These are phyloP conservation scores for Zelopaecilomyces penicillatus DNA, from an alignment of 2,329 filamentous ascomycete genomes.

Conservation along the genomic window DNA sequence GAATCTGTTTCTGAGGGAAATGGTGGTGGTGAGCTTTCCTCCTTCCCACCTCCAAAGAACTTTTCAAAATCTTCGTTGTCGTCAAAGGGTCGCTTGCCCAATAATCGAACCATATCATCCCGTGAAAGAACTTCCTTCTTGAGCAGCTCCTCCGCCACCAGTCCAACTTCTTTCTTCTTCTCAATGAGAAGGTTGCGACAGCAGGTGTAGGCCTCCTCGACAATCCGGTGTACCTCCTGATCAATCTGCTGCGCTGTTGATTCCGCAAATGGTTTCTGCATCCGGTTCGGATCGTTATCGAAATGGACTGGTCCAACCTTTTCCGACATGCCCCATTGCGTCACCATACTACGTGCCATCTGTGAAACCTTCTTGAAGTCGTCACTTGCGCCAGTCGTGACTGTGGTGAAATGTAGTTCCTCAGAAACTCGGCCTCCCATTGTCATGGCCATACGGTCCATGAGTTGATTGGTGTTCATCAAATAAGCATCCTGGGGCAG, in stretches of 20 bases:
- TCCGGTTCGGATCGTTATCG: constrained; percentile 69
- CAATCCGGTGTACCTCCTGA: constrained; percentile 79
- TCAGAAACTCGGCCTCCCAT: constrained; percentile 91
- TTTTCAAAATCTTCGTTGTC: constrained; percentile 84
- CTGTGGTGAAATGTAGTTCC: constrained; percentile 92
- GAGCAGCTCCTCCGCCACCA: constrained; percentile 88
- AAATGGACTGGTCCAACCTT: constrained; percentile 92
- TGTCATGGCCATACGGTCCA: constrained; percentile 99
- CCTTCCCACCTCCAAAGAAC: constrained; percentile 67
- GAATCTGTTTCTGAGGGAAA: constrained; percentile 38
- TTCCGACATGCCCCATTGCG: constrained; percentile 96
- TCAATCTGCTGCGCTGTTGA: constrained; percentile 90
- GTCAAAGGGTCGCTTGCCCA: constrained; percentile 76
- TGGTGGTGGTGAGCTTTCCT: constrained; percentile 50
- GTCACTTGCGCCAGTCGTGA: constrained; percentile 89
- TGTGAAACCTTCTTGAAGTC: constrained; percentile 98
- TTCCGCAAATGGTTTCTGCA: constrained; percentile 95
- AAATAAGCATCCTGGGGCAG: constrained; percentile 91
- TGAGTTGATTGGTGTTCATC: constrained; percentile 90
- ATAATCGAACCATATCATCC: constrained; percentile 83
- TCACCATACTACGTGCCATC: constrained; percentile 97
- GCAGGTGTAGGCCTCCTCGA: constrained; percentile 86
- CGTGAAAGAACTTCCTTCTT: constrained; percentile 83
- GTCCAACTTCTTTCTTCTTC: constrained; percentile 80
- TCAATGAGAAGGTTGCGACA: constrained; percentile 74